Evolutionary conservation across 2,329 filamentous ascomycete genomes (phyloP), one percentile per base, ranked within the genome.

Genomic region (Xylariales sp.): DNA sequence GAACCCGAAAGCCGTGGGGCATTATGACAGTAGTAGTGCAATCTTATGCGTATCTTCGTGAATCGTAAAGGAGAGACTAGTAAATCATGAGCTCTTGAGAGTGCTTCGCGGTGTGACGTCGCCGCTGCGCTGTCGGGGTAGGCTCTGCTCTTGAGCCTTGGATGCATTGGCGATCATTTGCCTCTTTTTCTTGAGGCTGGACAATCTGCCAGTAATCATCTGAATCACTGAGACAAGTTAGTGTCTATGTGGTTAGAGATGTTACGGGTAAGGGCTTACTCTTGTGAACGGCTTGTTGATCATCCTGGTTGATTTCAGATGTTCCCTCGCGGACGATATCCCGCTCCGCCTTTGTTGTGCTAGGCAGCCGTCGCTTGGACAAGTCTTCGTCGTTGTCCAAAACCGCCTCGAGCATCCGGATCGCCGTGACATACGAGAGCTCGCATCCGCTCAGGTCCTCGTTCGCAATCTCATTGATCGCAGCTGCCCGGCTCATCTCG

Each of bases 401-500:
- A 3, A 98, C 87, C 12, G 91, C 93, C 65, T 98, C 91, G 11
- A 97, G 76, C 85, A 98, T 93, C 48, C 87, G 80, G 50, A 97
- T 89, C 0, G 93, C 90, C 0, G 93, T 97, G 40, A 88, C 76
- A 59, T 98, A 98, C 14, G 89, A 90, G 19, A 95, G 82, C 58
- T 97, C 90, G 58, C 91, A 97, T 12, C 89, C 88, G 1, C 72
- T 67, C 18, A 97, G 70, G 61, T 97, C 90, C 48, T 93, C 87
- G 43, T 91, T 89, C 2, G 93, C 88, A 37, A 98, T 86, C 65
- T 98, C 93, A 54, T 95, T 94, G 57, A 97, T 93, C 6, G 93
- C 93, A 6, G 93, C 91, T 4, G 87, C 82, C 39, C 89, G 82
- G 60, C 89, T 96, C 93, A 98, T 97, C 61, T 98, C 93, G 16